Evolutionary conservation across 352 stramenopile genomes (phyloP), one percentile per base, ranked within the genome.

Genomic region (Phytopythium aichiense): DNA sequence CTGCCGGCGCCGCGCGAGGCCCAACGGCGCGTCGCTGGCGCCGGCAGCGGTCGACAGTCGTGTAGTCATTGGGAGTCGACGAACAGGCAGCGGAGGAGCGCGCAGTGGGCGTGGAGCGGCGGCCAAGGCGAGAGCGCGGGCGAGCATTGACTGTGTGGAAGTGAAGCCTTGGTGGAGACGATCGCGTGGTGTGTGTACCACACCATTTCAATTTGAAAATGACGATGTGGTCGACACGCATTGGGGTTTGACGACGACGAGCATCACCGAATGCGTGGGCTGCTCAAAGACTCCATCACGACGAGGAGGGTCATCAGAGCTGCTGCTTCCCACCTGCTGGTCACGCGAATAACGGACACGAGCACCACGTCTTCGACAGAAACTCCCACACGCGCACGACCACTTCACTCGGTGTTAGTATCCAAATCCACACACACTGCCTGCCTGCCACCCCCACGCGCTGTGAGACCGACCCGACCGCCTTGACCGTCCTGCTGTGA

Each of bases 1-100:
- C 60, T 90, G 80, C 31, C 85, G 72, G 2, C 80, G 77, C 42
- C 80, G 74, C 30, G 74, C 70, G 57, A 45, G 46, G 43, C 23
- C 18, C 51, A 11, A 35, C 54, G 11, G 16, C 20, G 49, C 6
- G 23, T 4, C 35, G n/a, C 2, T 15, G 11, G 33, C 5, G 31
- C 12, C 18, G 20, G 25, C 9, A 20, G 31, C 20, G 31, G 18
- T 45, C 12, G 20, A 57, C 31, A 51, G 45, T 31, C 45, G 45
- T 23, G 45, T 8, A 11, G 31, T 20, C 51, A 57, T 37, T 16
- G n/a, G 51, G 31, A 45, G 18, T 0, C 18, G 25, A 61, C 23
- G 56, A 46, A 16, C 13, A 25, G 0, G 38, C 31, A 40, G 58
- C 20, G 28, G 42, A 67, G 16, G 28, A 25, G 51, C 15, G 30